These are phyloP conservation scores for Aspergillus indologenus DNA, from an alignment of 495 filamentous ascomycete species.

Conservation along the genomic window DNA sequence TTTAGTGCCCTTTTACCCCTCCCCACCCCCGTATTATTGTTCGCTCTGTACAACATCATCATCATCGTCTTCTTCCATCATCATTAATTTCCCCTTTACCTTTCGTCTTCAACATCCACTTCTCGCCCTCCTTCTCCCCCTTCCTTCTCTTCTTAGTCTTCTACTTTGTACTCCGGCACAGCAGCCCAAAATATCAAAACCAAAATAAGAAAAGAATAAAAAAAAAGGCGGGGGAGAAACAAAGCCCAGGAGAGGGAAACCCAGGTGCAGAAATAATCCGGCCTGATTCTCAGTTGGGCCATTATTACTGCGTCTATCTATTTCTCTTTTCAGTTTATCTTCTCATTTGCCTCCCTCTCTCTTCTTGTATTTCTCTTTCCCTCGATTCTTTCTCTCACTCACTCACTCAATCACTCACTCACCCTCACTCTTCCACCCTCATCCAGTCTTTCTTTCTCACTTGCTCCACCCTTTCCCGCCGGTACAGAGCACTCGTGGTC, in stretches of 20 bases:
- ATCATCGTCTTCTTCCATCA: background rate
- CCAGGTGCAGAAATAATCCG: background rate
- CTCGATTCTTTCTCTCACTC: conserved; percentile 2
- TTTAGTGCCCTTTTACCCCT: conserved; percentile 20
- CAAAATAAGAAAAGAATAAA: background rate
- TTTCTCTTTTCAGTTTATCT: conserved; percentile 4
- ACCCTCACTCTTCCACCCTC: background rate
- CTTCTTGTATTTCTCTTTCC: conserved; percentile 6
- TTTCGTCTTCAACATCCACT: background rate
- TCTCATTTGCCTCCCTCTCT: conserved; percentile 5
- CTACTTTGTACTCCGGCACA: background rate
- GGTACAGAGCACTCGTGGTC: background rate
- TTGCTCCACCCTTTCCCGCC: background rate
- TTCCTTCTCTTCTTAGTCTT: conserved; percentile 10
- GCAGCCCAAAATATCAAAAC: background rate
- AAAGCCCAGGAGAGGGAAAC: background rate
- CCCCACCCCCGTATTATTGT: conserved; percentile 27
- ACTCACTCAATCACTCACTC: background rate
- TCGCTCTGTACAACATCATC: background rate
- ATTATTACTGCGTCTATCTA: conserved; percentile 5
- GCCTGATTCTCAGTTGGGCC: conserved; percentile 1
- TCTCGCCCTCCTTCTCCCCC: conserved; percentile 13
- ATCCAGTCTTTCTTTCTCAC: background rate
- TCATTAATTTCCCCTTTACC: background rate
- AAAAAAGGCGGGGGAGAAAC: background rate